These are phyloP conservation scores for Blastobotrys elegans DNA, from an alignment of 1,139 yeast genomes.

Conservation along the genomic window DNA sequence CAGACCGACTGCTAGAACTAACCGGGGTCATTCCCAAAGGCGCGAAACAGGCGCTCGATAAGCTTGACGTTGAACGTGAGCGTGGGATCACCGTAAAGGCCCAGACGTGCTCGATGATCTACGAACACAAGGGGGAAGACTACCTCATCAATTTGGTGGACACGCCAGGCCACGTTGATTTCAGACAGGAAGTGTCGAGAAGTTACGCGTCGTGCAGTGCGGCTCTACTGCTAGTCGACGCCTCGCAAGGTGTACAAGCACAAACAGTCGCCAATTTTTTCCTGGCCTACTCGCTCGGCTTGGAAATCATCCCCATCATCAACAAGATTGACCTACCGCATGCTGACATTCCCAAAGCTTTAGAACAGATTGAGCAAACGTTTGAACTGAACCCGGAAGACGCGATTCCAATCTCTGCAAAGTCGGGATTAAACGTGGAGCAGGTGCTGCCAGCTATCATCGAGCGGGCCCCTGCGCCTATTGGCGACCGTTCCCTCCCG, in stretches of 20 bases:
- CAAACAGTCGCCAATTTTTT: conserved; percentile 96
- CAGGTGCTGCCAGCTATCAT: conserved; percentile 73
- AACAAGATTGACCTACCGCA: conserved; percentile 88
- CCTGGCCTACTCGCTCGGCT: conserved; percentile 79
- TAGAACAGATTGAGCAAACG: conserved; percentile 76
- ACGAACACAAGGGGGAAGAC: conserved; percentile 63
- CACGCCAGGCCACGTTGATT: conserved; percentile 98
- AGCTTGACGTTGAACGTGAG: conserved; percentile 89
- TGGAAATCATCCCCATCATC: conserved; percentile 80
- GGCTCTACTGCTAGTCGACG: conserved; percentile 84
- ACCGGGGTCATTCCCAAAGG: conserved; percentile 78
- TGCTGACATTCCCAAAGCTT: conserved; percentile 77
- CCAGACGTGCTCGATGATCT: conserved; percentile 92
- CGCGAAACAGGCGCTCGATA: conserved; percentile 83
- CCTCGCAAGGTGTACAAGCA: conserved; percentile 95
- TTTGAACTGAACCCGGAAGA: conserved; percentile 75
- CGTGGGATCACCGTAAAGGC: conserved; percentile 97
- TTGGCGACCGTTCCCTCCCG: conserved; percentile 51
- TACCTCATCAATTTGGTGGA: conserved; percentile 86
- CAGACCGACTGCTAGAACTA: conserved; percentile 79
- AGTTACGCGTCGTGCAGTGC: conserved; percentile 97
- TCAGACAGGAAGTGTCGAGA: conserved; percentile 86
- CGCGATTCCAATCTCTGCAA: conserved; percentile 85
- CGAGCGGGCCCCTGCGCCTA: conserved; percentile 70
- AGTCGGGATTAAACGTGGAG: conserved; percentile 79